A percentile compares a stretch with the other conserved stretches of the same genome.
phyloP scores from a whole-genome alignment of 2,329 filamentous ascomycete genomes.

The Trichoderma brevicompactum region DNA sequence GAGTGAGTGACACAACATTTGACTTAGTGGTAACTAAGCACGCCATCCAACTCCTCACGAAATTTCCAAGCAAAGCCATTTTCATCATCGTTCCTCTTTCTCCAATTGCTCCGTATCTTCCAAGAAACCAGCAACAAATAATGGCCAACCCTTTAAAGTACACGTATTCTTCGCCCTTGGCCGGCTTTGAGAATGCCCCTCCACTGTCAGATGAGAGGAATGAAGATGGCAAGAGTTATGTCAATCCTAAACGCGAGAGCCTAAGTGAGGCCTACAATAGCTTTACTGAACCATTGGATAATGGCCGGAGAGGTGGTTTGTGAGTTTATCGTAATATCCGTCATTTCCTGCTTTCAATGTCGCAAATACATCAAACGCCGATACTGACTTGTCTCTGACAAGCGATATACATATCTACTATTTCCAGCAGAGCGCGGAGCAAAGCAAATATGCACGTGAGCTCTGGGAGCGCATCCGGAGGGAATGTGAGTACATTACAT shows the following conservation, averaged over 20 bases:
- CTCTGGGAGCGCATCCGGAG: conserved; percentile 78
- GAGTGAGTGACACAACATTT: not conserved
- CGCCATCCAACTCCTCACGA: conserved; percentile 17
- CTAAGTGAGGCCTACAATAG: conserved; percentile 70
- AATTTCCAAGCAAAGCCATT: not conserved
- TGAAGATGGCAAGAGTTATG: conserved; percentile 77
- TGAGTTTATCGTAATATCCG: conserved; percentile 43
- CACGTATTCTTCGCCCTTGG: conserved; percentile 40
- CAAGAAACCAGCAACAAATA: not conserved
- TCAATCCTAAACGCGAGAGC: conserved; percentile 65
- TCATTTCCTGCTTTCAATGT: not conserved
- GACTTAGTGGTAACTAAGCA: not conserved
- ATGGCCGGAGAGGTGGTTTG: conserved; percentile 72
- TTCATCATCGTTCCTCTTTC: not conserved
- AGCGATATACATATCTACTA: conserved; percentile 88
- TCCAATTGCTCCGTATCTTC: not conserved
- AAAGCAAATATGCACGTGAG: conserved; percentile 69
- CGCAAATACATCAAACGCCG: not conserved
- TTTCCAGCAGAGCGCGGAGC: conserved; percentile 64
- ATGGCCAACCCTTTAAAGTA: conserved; percentile 27
- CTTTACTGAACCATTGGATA: conserved; percentile 71
- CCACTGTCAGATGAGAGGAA: conserved; percentile 62
- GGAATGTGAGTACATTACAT: conserved; percentile 63
- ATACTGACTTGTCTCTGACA: not conserved
- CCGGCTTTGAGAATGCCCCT: conserved; percentile 60